Conservation (phyloP, 352 stramenopile species). For the Pythium biforme region DNA sequence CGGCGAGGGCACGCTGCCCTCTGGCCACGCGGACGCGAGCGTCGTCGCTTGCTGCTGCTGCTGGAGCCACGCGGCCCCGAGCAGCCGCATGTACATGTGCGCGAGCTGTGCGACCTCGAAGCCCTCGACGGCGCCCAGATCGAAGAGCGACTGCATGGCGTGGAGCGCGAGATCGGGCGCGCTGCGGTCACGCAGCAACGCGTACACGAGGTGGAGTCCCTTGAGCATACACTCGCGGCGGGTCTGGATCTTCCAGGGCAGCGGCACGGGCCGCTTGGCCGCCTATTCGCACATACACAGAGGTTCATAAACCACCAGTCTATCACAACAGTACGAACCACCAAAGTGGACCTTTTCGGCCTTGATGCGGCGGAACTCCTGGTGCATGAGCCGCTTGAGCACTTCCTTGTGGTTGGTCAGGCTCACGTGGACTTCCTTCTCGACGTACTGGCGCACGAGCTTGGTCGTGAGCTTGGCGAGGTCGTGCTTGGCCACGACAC, state of each 20-base stretch:
- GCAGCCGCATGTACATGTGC: conserved; percentile 55
- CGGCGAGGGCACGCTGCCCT: conserved; percentile 38
- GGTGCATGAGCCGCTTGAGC: conserved; percentile 87
- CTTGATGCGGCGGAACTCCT: conserved; percentile 78
- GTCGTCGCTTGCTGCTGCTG: conserved; percentile 35
- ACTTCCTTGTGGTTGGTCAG: conserved; percentile 87
- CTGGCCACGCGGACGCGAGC: conserved; percentile 34
- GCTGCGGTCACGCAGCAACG: conserved; percentile 30
- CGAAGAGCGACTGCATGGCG: conserved; percentile 62
- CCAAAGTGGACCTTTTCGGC: conserved; percentile 47
- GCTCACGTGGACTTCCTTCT: conserved; percentile 85
- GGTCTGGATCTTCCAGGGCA: conserved; percentile 60
- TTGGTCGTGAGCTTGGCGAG: conserved; percentile 71
- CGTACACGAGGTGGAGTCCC: conserved; percentile 39
- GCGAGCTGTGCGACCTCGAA: conserved; percentile 43
- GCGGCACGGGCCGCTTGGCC: conserved; percentile 48
- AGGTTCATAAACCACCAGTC: not conserved
- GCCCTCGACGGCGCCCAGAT: conserved; percentile 57
- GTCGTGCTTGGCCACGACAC: conserved; percentile 65
- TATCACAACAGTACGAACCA: not conserved
- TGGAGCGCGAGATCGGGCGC: conserved; percentile 34
- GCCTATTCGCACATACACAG: conserved; percentile 20
- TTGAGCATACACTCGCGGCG: conserved; percentile 45
- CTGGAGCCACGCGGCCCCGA: conserved; percentile 53
- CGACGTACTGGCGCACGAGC: conserved; percentile 77